Evolutionary conservation across 2,329 filamentous ascomycete genomes (phyloP).

Genomic region (Paracamarosporium sp.): DNA sequence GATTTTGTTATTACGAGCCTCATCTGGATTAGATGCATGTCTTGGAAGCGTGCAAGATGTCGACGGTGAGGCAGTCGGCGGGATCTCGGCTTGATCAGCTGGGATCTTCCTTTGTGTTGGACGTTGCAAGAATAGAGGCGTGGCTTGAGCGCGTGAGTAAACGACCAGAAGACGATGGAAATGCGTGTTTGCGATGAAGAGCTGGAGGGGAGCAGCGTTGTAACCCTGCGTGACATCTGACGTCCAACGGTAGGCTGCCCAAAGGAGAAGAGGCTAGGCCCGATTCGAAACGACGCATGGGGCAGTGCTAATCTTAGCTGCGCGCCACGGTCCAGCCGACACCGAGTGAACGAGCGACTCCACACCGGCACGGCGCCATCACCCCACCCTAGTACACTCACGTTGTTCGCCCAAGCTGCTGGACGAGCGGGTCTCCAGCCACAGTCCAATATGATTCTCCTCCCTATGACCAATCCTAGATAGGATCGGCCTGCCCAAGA

Average conservation of each 20-base stretch:
- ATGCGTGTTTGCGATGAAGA: neutral
- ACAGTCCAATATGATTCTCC: neutral
- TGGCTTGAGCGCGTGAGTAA: slow-evolving; percentile 2
- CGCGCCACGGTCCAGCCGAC: slow-evolving; percentile 3
- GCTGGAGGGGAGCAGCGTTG: slow-evolving; percentile 7
- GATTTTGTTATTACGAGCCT: neutral
- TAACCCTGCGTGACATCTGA: slow-evolving; percentile 6
- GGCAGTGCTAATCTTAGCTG: slow-evolving; percentile 5
- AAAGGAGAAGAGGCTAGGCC: neutral
- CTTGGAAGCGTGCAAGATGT: neutral
- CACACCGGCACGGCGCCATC: neutral
- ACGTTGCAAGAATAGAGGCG: neutral
- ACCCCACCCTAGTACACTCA: no score
- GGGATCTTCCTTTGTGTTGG: neutral
- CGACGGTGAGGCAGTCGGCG: neutral
- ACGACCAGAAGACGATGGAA: neutral
- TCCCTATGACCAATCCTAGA: neutral
- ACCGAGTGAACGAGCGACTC: slow-evolving; percentile 1
- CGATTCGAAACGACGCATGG: neutral
- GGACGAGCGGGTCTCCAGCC: neutral
- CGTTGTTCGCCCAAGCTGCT: neutral
- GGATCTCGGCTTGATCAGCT: neutral
- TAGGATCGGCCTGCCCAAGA: neutral
- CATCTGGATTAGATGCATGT: slow-evolving; percentile 1
- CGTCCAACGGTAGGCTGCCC: neutral